These are phyloP conservation scores for Podila epicladia DNA, from an alignment of 192 early-diverging fungal species.

Conservation along the genomic window DNA sequence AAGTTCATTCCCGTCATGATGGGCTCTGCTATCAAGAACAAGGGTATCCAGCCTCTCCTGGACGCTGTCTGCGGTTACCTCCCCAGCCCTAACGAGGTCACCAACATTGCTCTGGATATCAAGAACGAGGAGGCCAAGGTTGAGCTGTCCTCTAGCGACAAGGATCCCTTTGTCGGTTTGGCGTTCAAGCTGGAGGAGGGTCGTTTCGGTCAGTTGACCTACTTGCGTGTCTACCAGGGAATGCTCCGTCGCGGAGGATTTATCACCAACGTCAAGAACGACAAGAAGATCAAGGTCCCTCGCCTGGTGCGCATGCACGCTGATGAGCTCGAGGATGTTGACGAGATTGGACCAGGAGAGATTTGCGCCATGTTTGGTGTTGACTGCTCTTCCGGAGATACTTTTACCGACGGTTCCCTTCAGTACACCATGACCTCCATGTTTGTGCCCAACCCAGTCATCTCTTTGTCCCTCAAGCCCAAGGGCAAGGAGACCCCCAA, in stretches of 20 bases:
- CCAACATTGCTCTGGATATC: slow-evolving; percentile 77
- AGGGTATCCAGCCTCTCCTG: slow-evolving; percentile 80
- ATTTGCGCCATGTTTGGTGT: slow-evolving; percentile 99
- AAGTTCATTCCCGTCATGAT: slow-evolving; percentile 88
- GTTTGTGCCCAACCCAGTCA: slow-evolving; percentile 97
- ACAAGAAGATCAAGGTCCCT: slow-evolving; percentile 95
- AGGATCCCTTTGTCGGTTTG: slow-evolving; percentile 83
- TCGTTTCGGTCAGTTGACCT: slow-evolving; percentile 96
- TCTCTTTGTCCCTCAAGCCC: slow-evolving; percentile 91
- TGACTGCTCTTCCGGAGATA: slow-evolving; percentile 96
- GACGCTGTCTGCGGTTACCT: slow-evolving; percentile 77
- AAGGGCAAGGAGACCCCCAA: slow-evolving; percentile 88
- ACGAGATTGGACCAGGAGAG: slow-evolving; percentile 92
- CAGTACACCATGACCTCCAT: slow-evolving; percentile 95
- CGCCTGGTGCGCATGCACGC: slow-evolving; percentile 99
- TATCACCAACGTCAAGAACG: slow-evolving; percentile 88
- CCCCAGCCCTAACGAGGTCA: slow-evolving; percentile 77
- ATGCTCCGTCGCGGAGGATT: slow-evolving; percentile 86
- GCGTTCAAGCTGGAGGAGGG: slow-evolving; percentile 95
- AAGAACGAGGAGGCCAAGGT: slow-evolving; percentile 69
- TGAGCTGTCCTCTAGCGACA: slow-evolving; percentile 68
- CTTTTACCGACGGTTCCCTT: slow-evolving; percentile 90
- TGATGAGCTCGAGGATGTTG: slow-evolving; percentile 97
- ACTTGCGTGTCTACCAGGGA: slow-evolving; percentile 97
- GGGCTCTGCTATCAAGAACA: slow-evolving; percentile 89